A percentile compares a stretch with the other conserved stretches of the same genome.
Conservation (phyloP, 768 basidiomycete genomes). For the Tricholoma bakamatsutake region DNA sequence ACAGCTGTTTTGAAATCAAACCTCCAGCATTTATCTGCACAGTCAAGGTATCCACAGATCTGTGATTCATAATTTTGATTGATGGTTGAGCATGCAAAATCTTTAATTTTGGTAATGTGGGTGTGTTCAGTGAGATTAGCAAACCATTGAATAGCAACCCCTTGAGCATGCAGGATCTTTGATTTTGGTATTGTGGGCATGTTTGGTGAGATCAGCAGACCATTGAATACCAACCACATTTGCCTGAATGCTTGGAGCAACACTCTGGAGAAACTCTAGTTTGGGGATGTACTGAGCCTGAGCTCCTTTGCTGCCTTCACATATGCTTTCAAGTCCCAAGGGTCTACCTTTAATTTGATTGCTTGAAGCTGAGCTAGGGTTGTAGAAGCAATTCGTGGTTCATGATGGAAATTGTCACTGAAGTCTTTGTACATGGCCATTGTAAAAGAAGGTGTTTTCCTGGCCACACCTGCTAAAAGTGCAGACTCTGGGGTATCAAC, state of each 20-base stretch:
- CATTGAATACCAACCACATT: constrained; percentile 29
- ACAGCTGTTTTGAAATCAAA: constrained; percentile 13
- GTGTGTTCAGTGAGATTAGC: constrained; percentile 28
- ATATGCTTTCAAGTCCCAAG: constrained; percentile 21
- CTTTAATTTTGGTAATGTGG: constrained; percentile 27
- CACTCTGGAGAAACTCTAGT: no score
- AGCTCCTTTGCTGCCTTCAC: constrained; percentile 14
- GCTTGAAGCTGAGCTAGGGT: no score
- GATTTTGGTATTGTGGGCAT: constrained; percentile 25
- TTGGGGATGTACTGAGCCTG: constrained; percentile 9
- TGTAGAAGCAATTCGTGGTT: constrained; percentile 4
- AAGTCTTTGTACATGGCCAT: constrained; percentile 23
- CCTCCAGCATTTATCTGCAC: neutral
- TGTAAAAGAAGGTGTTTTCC: constrained; percentile 25
- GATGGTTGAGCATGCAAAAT: constrained; percentile 24
- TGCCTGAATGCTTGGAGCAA: constrained; percentile 17
- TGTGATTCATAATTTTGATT: constrained; percentile 19
- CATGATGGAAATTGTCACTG: constrained; percentile 25
- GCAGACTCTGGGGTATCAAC: constrained; percentile 27
- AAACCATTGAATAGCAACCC: constrained; percentile 28
- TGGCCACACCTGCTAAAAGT: constrained; percentile 21
- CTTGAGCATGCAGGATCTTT: constrained; percentile 33
- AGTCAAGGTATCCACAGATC: neutral
- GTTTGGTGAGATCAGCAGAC: constrained; percentile 30
- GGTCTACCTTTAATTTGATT: constrained; percentile 6